Conservation (phyloP, 176 grass and related monocot genomes). For the Raddia distichophylla region DNA sequence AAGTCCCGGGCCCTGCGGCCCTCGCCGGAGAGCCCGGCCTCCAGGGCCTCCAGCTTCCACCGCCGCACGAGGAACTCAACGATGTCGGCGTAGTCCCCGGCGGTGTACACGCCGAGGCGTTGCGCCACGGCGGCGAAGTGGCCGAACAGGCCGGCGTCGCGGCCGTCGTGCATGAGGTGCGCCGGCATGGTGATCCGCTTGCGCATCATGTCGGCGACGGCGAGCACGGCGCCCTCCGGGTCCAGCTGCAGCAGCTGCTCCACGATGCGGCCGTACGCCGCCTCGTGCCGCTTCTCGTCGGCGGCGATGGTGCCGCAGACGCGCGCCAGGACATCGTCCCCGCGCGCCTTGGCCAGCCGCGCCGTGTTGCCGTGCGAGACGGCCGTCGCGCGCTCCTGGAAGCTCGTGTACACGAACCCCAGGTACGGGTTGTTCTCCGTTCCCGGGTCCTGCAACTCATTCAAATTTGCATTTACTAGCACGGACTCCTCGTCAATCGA, state of each 20-base stretch:
- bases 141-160: slow-evolving; percentile 71
- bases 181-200: slow-evolving; percentile 99
- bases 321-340: slow-evolving; percentile 77
- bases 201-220: slow-evolving; percentile 95
- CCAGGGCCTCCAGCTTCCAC: slow-evolving; percentile 71
- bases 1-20: slow-evolving; percentile 79
- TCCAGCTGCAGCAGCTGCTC: slow-evolving; percentile 83
- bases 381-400: slow-evolving; percentile 93
- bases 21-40: slow-evolving; percentile 66
- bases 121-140: slow-evolving; percentile 82
- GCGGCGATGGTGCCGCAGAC: slow-evolving; percentile 82
- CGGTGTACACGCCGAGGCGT: slow-evolving; percentile 78
- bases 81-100: slow-evolving; percentile 79
- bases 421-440: slow-evolving; percentile 97
- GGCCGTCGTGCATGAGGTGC: slow-evolving; percentile 95
- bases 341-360: slow-evolving; percentile 59
- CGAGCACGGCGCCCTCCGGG: slow-evolving; percentile 73
- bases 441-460: slow-evolving; percentile 53
- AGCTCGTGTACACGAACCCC: slow-evolving; percentile 96
- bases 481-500: too few relatives aligned
- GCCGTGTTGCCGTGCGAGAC: slow-evolving; percentile 96
- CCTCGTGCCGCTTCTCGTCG: slow-evolving; percentile 99
- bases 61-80: slow-evolving; percentile 82
- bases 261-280: slow-evolving; percentile 75
- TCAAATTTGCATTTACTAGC: neutral